A percentile compares a stretch with the other conserved stretches of the same genome.
Conservation (phyloP, 1,139 yeast species). For the Candida smagusa region DNA sequence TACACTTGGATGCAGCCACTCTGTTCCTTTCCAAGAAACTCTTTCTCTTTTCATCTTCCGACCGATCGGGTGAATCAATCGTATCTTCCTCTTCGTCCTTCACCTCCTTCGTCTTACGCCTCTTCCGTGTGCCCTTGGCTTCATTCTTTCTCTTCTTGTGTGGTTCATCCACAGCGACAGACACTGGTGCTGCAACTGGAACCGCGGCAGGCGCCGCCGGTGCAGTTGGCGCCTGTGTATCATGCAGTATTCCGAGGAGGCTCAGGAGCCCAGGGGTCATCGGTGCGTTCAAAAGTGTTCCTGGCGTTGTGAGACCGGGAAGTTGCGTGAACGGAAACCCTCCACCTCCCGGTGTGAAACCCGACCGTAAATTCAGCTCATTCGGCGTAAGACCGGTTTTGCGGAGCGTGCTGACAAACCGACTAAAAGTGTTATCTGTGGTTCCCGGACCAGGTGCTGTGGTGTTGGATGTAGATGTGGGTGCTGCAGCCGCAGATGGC, state of each 20-base stretch:
- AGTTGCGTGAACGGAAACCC: conserved; percentile 30
- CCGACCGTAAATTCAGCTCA: conserved; percentile 63
- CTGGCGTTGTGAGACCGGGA: conserved; percentile 46
- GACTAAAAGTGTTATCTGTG: conserved; percentile 17
- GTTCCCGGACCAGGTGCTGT: conserved; percentile 3
- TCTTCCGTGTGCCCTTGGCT: conserved; percentile 5
- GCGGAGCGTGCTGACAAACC: conserved; percentile 31
- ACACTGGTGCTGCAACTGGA: conserved; percentile 2
- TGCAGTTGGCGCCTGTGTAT: conserved; percentile 1
- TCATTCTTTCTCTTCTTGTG: conserved; percentile 13
- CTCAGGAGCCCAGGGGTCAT: conserved; percentile 40
- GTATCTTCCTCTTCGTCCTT: conserved; percentile 10
- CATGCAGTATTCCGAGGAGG: conserved; percentile 17
- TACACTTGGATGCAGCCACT: conserved; percentile 92
- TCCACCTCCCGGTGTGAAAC: conserved; percentile 51
- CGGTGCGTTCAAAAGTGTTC: conserved; percentile 38
- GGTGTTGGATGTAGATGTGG: conserved; percentile 1
- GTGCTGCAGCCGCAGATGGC: conserved; percentile 1
- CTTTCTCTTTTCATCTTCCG: conserved; percentile 72
- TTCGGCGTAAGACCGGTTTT: conserved; percentile 69
- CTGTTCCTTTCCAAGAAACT: conserved; percentile 87
- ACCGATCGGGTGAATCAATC: conserved; percentile 20
- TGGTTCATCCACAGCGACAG: conserved; percentile 4
- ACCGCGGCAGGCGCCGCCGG: conserved; percentile 1
- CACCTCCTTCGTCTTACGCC: conserved; percentile 10